These are phyloP conservation scores for Verbena officinalis DNA, from an alignment of 257 asterid genomes.

Conservation along the genomic window DNA sequence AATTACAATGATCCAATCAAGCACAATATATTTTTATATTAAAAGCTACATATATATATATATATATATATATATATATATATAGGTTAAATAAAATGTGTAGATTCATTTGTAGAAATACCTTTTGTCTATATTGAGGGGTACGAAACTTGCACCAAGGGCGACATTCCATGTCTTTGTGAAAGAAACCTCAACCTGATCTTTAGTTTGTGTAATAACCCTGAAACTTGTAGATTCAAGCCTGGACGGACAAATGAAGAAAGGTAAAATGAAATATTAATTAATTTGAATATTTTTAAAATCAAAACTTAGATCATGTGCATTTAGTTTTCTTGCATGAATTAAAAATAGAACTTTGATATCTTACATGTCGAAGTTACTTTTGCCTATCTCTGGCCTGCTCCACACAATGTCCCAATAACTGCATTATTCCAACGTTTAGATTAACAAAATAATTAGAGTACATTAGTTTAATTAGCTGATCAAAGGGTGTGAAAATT, in stretches of 20 bases:
- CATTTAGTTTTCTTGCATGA: neutral
- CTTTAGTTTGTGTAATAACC: conserved; percentile 38
- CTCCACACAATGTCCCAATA: conserved; percentile 78
- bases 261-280: neutral
- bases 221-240: conserved; percentile 40
- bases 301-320: no score
- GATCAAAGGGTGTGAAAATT: neutral
- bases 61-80: neutral
- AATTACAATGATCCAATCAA: neutral
- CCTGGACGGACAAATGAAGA: conserved; percentile 30
- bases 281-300: neutral
- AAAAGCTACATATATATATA: neutral
- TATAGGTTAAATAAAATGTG: neutral
- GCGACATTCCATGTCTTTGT: conserved; percentile 46
- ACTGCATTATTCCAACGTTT: conserved; percentile 39
- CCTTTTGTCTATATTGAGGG: conserved; percentile 61
- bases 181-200: conserved; percentile 70
- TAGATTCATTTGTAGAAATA: neutral
- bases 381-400: conserved; percentile 33
- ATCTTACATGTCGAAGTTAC: conserved; percentile 44
- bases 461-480: neutral
- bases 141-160: conserved; percentile 25
- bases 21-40: neutral
- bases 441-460: neutral
- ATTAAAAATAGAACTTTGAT: neutral